Base-by-base conservation (phyloP, 352 stramenopile genomes). In the Phytophthora chlamydospora region DNA sequence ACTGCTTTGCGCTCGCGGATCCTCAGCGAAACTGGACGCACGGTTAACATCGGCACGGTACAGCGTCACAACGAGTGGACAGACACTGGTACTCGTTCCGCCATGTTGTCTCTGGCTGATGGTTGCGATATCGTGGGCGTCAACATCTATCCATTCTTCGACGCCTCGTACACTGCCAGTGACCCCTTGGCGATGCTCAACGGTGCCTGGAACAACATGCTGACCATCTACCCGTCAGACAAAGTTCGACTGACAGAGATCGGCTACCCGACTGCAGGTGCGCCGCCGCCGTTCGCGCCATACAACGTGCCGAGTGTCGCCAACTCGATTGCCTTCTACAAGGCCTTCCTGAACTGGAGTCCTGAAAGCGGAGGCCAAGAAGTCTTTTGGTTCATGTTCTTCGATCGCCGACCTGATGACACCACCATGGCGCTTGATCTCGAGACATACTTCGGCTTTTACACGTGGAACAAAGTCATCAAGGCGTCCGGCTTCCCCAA, bases 381-480 rank as follows among this genome's bases (percentile, higher is more conserved):
- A 44, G 57, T 71, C 7, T 95, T 93, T 45, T 95, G 84, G 86
- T 93, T 92, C 68, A 89, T 84, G 70, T 85, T 89, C 47, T 95
- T 91, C 41, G 83, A 93, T 39, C 81, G 79, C 17, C 46, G 65
- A 16, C 68, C 70, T 0, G 65, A 79, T 41, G 84, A 91, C 66
- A 73, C 38, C 12, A 80, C 77, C 12, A 74, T 89, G 67, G 34
- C 9, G 17, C 17, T 72, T 2, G 75, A 88, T 4, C 66, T 91
- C 3, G 84, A 95, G 51, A 80, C 43, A 40, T 85, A 89, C 54
- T 93, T 95, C 60, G 83, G 83, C 8, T 92, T 91, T 41, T 91
- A 74, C 68, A 91, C 75, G 7, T 78, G 56, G 35, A 21, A 74
- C 19, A 69, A 71, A 35, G 16, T 55, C 4, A 31, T n/a, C 16